Base-by-base conservation (phyloP, 306 rosid genomes). In the Trifolium pratense region DNA sequence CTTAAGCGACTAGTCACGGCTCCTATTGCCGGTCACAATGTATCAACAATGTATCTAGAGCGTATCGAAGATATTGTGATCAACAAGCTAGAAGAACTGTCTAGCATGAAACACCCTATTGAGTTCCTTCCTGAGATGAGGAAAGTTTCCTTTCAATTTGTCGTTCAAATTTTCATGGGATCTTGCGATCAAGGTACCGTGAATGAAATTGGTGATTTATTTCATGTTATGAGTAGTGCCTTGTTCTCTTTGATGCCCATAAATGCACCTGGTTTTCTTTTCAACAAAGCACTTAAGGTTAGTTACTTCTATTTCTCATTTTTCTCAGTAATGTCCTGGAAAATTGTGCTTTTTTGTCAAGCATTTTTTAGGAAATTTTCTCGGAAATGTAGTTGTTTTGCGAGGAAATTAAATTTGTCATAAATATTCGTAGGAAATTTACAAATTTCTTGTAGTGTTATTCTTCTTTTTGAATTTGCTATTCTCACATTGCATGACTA, bases 281-380 rank as follows among this genome's bases (percentile, higher is more conserved):
- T 34, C 68, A 66, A 73, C 70, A 73, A 52, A 61, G 78, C 82
- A 20, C 70, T 80, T 15, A 45, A 84, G 84, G 82, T 84, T 23
- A 0, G 17, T 46, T 9, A 10, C 7, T 18, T n/a, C 32, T 26
- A 58, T 25, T 56, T 21, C n/a, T n/a, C n/a, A n/a, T n/a, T n/a
- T n/a, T n/a, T n/a, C n/a, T n/a, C n/a, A n/a, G n/a, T n/a, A n/a
- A n/a, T n/a, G n/a, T n/a, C n/a, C n/a, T n/a, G n/a, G 25, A 23
- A 23, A 23, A 1, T 23, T 23, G 25, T 1, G 25, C 25, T 23
- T 23, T 23, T 23, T 2, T 23, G 25, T 23, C 25, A 23, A 23
- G 2, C 25, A 23, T 23, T 23, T 23, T 23, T 23, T 23, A 23
- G 25, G 25, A 23, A 23, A 23, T 23, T 23, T 23, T 23, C 25